Percentiles rank a stretch among this genome's conserved stretches.
phyloP scores from a whole-genome alignment of 2,329 filamentous ascomycete genomes.

The Claviceps capensis region DNA sequence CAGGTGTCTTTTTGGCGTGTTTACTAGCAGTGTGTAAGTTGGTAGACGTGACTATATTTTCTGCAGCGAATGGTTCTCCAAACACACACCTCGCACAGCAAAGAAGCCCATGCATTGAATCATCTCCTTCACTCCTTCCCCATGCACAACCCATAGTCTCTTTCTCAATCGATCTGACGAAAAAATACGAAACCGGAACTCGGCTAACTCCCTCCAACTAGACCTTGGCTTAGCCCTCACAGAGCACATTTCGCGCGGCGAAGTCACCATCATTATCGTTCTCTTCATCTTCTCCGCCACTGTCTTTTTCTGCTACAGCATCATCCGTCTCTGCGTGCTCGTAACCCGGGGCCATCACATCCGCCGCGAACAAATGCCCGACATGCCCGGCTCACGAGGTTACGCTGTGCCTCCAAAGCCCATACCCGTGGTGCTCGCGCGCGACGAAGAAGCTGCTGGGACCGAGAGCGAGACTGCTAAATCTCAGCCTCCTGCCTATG shows the following conservation, averaged over 20 bases:
- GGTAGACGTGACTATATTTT: neutral
- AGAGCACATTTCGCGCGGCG: constrained; percentile 46
- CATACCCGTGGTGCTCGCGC: constrained; percentile 61
- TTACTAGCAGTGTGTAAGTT: constrained; percentile 54
- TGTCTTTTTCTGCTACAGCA: constrained; percentile 67
- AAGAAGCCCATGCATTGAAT: neutral
- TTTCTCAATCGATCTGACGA: neutral
- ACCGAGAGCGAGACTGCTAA: constrained; percentile 41
- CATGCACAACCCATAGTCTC: neutral
- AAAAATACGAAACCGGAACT: neutral
- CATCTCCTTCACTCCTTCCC: neutral
- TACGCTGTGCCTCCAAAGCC: constrained; percentile 60
- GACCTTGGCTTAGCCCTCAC: constrained; percentile 62
- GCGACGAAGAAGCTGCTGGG: constrained; percentile 57
- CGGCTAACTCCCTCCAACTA: constrained; percentile 18
- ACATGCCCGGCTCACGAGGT: constrained; percentile 42
- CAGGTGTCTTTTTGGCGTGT: constrained; percentile 45
- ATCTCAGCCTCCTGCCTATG: constrained; percentile 67
- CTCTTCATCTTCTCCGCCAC: constrained; percentile 61
- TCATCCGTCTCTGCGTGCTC: constrained; percentile 60
- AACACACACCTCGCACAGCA: neutral
- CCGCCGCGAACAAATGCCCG: constrained; percentile 14
- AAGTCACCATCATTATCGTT: constrained; percentile 70
- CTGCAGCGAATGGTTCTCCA: neutral
- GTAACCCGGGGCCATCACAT: constrained; percentile 34